phyloP scores from a whole-genome alignment of 176 grass and related monocot genomes.

The Hyparrhenia diplandra region DNA sequence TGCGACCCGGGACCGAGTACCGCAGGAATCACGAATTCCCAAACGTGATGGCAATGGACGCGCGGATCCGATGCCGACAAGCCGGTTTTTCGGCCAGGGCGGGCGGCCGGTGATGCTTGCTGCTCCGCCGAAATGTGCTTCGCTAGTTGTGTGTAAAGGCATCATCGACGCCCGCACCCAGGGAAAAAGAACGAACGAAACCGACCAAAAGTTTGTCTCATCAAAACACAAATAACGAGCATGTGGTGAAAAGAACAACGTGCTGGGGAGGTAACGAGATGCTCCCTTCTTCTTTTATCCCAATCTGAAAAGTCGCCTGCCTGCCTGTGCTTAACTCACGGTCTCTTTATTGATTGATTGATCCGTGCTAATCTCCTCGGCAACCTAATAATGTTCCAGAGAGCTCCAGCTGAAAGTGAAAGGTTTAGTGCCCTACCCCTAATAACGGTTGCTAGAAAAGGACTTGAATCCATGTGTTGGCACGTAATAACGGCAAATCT shows the following conservation, averaged over 20 bases:
- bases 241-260: constrained; percentile 17
- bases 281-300: not conserved
- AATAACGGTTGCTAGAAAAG: not conserved
- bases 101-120: not conserved
- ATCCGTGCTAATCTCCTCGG: not conserved
- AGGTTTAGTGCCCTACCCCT: not conserved
- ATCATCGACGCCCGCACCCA: not conserved
- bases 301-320: not conserved
- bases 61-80: constrained; percentile 31
- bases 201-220: not conserved
- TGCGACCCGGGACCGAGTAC: not conserved
- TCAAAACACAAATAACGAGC: not conserved
- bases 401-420: not conserved
- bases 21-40: not conserved
- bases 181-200: not conserved
- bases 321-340: not conserved
- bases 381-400: not conserved
- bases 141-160: constrained; percentile 4
- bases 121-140: not conserved
- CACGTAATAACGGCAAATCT: not conserved
- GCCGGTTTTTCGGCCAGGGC: constrained; percentile 26
- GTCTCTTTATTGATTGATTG: not conserved
- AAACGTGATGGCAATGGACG: not conserved
- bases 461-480: not conserved
- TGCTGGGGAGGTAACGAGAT: not conserved